Conservation (phyloP, 2,329 filamentous ascomycete genomes). For the Aspergillus vadensis region DNA sequence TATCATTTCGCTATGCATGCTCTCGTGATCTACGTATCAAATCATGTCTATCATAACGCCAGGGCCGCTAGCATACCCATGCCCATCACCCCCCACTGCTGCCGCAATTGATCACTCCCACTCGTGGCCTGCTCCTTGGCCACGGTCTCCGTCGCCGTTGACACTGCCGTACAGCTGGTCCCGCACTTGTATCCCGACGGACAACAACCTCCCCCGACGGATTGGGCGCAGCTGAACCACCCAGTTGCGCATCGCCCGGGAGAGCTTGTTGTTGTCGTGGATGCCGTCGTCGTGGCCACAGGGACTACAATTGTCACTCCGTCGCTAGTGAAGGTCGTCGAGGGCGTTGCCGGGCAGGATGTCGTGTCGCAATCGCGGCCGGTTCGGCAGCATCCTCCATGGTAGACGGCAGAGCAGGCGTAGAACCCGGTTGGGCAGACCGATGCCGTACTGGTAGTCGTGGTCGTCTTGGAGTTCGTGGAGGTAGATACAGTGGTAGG, state of each 20-base stretch:
- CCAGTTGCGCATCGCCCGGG: slow-evolving; percentile 67
- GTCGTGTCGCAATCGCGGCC: slow-evolving; percentile 81
- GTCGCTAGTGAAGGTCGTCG: slow-evolving; percentile 64
- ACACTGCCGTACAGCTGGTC: slow-evolving; percentile 66
- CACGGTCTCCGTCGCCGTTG: slow-evolving; percentile 56
- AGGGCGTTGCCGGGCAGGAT: slow-evolving; percentile 70
- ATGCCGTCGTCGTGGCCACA: slow-evolving; percentile 45
- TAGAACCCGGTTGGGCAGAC: slow-evolving; percentile 89
- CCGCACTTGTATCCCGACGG: slow-evolving; percentile 76
- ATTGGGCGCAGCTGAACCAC: slow-evolving; percentile 72
- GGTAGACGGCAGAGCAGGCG: slow-evolving; percentile 78
- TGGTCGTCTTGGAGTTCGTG: slow-evolving; percentile 40
- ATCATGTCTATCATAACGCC: background rate
- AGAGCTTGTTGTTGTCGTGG: slow-evolving; percentile 30
- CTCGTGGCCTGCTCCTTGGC: slow-evolving; percentile 40
- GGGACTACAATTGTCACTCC: slow-evolving; percentile 72
- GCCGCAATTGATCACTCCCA: slow-evolving; percentile 10
- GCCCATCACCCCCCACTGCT: slow-evolving; percentile 8
- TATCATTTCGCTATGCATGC: slow-evolving; percentile 2
- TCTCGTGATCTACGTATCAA: background rate
- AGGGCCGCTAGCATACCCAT: slow-evolving; percentile 12
- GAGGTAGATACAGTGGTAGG: slow-evolving; percentile 40
- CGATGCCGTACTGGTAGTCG: slow-evolving; percentile 32
- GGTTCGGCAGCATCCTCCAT: slow-evolving; percentile 84
- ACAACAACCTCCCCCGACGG: slow-evolving; percentile 79